Evolutionary conservation across 805 yeast species (phyloP).

Genomic region (Cyberlindnera maritima): DNA sequence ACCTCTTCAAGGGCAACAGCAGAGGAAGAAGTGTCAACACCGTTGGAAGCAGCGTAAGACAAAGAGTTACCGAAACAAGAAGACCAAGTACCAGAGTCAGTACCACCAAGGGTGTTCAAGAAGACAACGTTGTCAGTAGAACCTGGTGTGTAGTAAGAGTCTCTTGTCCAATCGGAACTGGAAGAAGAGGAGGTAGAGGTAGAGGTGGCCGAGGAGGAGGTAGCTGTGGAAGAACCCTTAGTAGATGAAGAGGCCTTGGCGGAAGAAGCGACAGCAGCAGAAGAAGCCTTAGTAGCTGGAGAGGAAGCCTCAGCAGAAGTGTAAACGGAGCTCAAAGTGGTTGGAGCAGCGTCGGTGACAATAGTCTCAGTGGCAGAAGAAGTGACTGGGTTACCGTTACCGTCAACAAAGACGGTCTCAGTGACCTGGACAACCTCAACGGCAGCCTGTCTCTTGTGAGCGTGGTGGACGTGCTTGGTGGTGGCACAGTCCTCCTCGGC

Average conservation of each 20-base stretch:
- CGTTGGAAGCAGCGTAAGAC: constrained; percentile 79
- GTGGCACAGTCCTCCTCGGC: constrained; percentile 27
- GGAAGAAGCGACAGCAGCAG: constrained; percentile 9
- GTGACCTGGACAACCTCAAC: constrained; percentile 71
- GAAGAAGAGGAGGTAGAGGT: constrained; percentile 32
- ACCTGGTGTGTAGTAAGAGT: constrained; percentile 73
- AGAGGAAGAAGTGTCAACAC: constrained; percentile 65
- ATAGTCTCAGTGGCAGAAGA: constrained; percentile 29
- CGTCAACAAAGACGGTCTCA: constrained; percentile 70
- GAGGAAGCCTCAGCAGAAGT: constrained; percentile 12
- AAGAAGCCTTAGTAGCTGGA: constrained; percentile 14
- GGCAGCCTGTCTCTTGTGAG: constrained; percentile 57
- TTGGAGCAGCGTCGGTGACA: constrained; percentile 26
- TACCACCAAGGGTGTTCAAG: constrained; percentile 86
- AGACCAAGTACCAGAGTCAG: constrained; percentile 89
- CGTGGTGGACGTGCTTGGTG: constrained; percentile 41
- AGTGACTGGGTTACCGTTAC: constrained; percentile 41
- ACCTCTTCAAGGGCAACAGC: constrained; percentile 69
- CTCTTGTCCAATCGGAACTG: constrained; percentile 65
- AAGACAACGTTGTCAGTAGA: constrained; percentile 70
- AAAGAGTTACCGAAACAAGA: constrained; percentile 87
- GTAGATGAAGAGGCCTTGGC: constrained; percentile 14
- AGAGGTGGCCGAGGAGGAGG: constrained; percentile 32
- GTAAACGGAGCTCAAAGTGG: constrained; percentile 15
- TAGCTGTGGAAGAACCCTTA: constrained; percentile 25